A percentile compares a stretch with the other conserved stretches of the same genome.
phyloP scores from a whole-genome alignment of 371 early-diverging fungal genomes.

The Lichtheimia hyalospora region DNA sequence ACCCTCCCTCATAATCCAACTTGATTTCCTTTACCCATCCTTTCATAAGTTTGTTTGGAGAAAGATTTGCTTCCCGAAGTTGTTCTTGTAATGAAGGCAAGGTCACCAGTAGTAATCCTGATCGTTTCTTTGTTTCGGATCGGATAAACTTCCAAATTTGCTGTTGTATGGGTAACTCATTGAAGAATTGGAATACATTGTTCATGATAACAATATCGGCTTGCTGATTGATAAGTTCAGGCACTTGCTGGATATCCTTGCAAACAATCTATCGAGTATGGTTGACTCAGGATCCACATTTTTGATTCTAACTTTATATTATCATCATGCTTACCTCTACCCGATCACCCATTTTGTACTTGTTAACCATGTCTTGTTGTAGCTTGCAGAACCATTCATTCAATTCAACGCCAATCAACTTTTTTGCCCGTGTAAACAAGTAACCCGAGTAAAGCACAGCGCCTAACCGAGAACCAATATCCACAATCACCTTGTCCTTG shows the following conservation, averaged over 20 bases:
- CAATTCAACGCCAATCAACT: slow-evolving; percentile 63
- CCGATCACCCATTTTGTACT: slow-evolving; percentile 58
- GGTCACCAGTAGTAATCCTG: slow-evolving; percentile 54
- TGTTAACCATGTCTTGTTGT: slow-evolving; percentile 55
- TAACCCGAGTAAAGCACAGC: slow-evolving; percentile 65
- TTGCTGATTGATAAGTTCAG: slow-evolving; percentile 38
- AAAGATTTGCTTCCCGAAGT: slow-evolving; percentile 53
- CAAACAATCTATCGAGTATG: slow-evolving; percentile 34
- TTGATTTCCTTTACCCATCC: slow-evolving; percentile 54
- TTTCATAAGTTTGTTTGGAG: slow-evolving; percentile 35
- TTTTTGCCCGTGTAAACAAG: slow-evolving; percentile 55
- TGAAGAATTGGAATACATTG: slow-evolving; percentile 69
- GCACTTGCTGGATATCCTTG: slow-evolving; percentile 50
- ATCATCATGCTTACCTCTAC: no score
- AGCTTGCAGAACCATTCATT: slow-evolving; percentile 62
- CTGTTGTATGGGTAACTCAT: slow-evolving; percentile 50
- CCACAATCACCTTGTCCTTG: slow-evolving; percentile 56
- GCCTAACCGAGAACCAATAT: slow-evolving; percentile 67
- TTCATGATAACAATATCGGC: slow-evolving; percentile 63
- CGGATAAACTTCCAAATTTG: slow-evolving; percentile 62
- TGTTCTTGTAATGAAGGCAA: slow-evolving; percentile 63
- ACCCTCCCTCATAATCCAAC: slow-evolving; percentile 42
- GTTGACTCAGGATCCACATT: background rate
- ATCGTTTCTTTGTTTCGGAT: slow-evolving; percentile 43
- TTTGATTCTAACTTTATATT: no score